Evolutionary conservation across 305 asterid species (phyloP).

Genomic region (Salvia sclarea): DNA sequence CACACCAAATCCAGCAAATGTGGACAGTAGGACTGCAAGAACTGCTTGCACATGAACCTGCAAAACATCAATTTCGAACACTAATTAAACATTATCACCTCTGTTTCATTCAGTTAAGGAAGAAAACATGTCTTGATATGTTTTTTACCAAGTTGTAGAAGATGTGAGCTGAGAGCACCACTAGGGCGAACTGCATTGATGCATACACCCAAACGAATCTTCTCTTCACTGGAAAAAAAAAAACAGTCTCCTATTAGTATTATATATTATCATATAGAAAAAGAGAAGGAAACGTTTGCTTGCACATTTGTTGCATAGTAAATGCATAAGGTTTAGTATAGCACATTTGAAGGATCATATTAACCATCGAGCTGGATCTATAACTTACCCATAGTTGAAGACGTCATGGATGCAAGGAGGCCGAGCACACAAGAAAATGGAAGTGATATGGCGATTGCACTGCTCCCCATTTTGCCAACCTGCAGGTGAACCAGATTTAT

Average conservation of each 20-base stretch:
- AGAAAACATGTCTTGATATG: neutral
- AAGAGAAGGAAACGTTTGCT: too few relatives aligned
- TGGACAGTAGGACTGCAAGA: slow-evolving; percentile 69
- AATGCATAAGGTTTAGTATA: too few relatives aligned
- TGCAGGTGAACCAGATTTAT: slow-evolving; percentile 35
- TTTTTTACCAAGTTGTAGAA: slow-evolving; percentile 73
- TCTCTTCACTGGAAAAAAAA: slow-evolving; percentile 56
- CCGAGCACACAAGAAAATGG: slow-evolving; percentile 95
- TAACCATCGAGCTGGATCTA: neutral
- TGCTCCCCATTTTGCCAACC: slow-evolving; percentile 78
- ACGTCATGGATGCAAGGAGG: slow-evolving; percentile 83
- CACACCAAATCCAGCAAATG: slow-evolving; percentile 79
- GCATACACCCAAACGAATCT: slow-evolving; percentile 85
- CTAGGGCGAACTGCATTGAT: slow-evolving; percentile 68
- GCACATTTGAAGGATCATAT: neutral
- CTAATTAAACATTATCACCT: neutral
- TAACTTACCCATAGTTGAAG: slow-evolving; percentile 86
- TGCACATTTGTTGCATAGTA: neutral
- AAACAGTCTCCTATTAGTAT: too few relatives aligned
- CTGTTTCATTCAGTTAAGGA: neutral
- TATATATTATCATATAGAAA: too few relatives aligned
- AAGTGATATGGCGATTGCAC: slow-evolving; percentile 89
- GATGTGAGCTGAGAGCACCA: slow-evolving; percentile 82
- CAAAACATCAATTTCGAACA: neutral
- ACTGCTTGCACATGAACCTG: slow-evolving; percentile 78